These are phyloP conservation scores for Cryptococcus sp. DNA, from an alignment of 1,284 basidiomycete species.

Conservation along the genomic window DNA sequence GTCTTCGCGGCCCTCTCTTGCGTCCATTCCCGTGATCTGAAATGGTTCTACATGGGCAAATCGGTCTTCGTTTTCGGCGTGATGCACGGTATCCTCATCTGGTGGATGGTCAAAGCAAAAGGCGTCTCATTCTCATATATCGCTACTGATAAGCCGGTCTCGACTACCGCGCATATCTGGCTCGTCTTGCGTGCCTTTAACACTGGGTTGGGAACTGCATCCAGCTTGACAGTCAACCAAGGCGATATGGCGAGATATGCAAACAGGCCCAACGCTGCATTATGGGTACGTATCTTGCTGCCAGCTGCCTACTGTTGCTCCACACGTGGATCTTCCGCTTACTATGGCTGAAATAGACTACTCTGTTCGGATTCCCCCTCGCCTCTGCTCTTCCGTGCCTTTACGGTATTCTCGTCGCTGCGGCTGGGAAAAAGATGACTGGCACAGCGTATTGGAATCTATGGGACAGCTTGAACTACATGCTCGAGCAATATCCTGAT, in stretches of 20 bases:
- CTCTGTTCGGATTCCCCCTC: slow-evolving; percentile 32
- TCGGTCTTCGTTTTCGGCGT: slow-evolving; percentile 12
- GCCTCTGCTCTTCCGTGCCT: slow-evolving; percentile 33
- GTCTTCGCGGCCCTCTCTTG: slow-evolving; percentile 62
- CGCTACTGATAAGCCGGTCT: slow-evolving; percentile 12
- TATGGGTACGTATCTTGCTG: slow-evolving; percentile 23
- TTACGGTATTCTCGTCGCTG: slow-evolving; percentile 37
- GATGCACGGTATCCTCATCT: slow-evolving; percentile 18
- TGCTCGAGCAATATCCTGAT: slow-evolving; percentile 16
- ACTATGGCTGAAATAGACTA: slow-evolving; percentile 9
- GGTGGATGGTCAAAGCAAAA: slow-evolving; percentile 25
- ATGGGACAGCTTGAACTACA: slow-evolving; percentile 22
- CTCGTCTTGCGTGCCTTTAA: slow-evolving; percentile 36
- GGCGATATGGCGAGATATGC: slow-evolving; percentile 42
- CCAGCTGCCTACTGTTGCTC: slow-evolving; percentile 6
- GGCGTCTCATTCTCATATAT: slow-evolving; percentile 21
- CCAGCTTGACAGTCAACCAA: slow-evolving; percentile 35
- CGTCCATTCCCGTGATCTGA: slow-evolving; percentile 69
- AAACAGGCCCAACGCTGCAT: slow-evolving; percentile 23
- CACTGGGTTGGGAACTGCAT: slow-evolving; percentile 32
- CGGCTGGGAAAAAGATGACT: slow-evolving; percentile 19
- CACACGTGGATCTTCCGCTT: not conserved
- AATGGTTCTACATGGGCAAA: slow-evolving; percentile 60
- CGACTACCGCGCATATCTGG: slow-evolving; percentile 16
- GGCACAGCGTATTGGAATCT: slow-evolving; percentile 19